A percentile compares a stretch with the other conserved stretches of the same genome.
Conservation (phyloP, 163 green algal genomes). For the Scenedesmus sp. region DNA sequence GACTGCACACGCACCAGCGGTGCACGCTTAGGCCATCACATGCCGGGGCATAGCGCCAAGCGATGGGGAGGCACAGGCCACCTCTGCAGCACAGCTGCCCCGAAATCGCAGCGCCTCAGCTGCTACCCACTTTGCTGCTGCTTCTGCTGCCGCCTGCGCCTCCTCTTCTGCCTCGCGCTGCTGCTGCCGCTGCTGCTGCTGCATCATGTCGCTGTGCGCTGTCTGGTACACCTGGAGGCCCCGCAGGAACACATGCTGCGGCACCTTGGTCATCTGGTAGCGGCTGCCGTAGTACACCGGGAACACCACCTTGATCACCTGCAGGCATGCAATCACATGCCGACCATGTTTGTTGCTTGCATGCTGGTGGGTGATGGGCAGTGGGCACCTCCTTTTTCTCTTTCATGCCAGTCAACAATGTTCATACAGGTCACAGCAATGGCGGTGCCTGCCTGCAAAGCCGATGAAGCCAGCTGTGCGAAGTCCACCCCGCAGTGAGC, state of each 20-base stretch:
- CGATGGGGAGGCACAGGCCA: neutral
- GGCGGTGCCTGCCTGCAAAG: no score
- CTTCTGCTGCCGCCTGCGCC: conserved; percentile 29
- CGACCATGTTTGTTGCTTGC: no score
- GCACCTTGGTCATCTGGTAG: conserved; percentile 60
- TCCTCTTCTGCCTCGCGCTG: neutral
- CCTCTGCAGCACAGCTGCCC: conserved; percentile 34
- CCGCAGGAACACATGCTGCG: conserved; percentile 48
- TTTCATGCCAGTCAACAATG: no score
- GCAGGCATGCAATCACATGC: neutral
- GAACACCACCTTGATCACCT: conserved; percentile 62
- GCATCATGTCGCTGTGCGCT: neutral
- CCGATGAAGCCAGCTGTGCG: no score
- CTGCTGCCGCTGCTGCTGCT: conserved; percentile 13
- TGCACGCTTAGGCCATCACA: neutral
- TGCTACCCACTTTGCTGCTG: neutral
- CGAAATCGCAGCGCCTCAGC: neutral
- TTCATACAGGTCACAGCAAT: no score
- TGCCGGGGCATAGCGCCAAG: neutral
- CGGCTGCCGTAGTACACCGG: conserved; percentile 62
- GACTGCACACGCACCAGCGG: neutral
- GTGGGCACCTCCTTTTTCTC: no score
- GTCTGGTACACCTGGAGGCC: conserved; percentile 15
- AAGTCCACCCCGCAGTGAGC: no score
- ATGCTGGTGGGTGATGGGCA: no score